These are phyloP conservation scores for Cytidiella melzeri DNA, from an alignment of 768 basidiomycete genomes.

Conservation along the genomic window DNA sequence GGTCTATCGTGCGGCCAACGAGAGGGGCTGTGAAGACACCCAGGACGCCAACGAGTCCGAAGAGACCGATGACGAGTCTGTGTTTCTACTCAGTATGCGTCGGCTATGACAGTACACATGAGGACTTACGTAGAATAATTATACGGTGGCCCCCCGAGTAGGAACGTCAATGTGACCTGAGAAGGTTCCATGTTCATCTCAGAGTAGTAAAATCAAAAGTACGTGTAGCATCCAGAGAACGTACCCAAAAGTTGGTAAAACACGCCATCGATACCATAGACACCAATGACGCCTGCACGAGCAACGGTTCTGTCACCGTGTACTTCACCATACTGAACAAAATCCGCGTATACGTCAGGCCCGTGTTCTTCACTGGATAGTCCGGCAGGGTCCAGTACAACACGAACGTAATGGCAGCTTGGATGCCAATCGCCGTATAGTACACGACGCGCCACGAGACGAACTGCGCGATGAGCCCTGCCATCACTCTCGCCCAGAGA, in stretches of 20 bases:
- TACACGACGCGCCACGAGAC: slow-evolving; percentile 65
- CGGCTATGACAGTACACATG: slow-evolving; percentile 5
- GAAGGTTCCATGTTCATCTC: not conserved
- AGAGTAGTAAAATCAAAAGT: too few relatives aligned
- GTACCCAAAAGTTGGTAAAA: slow-evolving; percentile 34
- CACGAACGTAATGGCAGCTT: slow-evolving; percentile 46
- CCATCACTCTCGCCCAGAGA: slow-evolving; percentile 62
- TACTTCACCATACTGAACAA: slow-evolving; percentile 71
- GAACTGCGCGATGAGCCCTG: slow-evolving; percentile 68
- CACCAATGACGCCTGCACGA: slow-evolving; percentile 61
- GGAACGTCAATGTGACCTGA: slow-evolving; percentile 75
- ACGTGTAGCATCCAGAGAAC: slow-evolving; percentile 13
- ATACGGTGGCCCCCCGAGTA: slow-evolving; percentile 69
- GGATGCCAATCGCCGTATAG: slow-evolving; percentile 67
- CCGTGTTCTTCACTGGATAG: slow-evolving; percentile 65
- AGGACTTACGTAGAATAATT: slow-evolving; percentile 54
- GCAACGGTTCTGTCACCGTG: slow-evolving; percentile 64
- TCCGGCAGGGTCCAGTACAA: slow-evolving; percentile 66
- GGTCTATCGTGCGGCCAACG: slow-evolving; percentile 60
- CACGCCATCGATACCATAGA: slow-evolving; percentile 53
- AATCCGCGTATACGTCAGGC: slow-evolving; percentile 58
- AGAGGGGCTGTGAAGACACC: slow-evolving; percentile 63
- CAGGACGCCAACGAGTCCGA: slow-evolving; percentile 40
- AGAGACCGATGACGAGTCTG: slow-evolving; percentile 39
- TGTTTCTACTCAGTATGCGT: slow-evolving; percentile 16